Evolutionary conservation across 441 rosid genomes (phyloP), one percentile per base, ranked within the genome.

Genomic region (Viola pubescens): DNA sequence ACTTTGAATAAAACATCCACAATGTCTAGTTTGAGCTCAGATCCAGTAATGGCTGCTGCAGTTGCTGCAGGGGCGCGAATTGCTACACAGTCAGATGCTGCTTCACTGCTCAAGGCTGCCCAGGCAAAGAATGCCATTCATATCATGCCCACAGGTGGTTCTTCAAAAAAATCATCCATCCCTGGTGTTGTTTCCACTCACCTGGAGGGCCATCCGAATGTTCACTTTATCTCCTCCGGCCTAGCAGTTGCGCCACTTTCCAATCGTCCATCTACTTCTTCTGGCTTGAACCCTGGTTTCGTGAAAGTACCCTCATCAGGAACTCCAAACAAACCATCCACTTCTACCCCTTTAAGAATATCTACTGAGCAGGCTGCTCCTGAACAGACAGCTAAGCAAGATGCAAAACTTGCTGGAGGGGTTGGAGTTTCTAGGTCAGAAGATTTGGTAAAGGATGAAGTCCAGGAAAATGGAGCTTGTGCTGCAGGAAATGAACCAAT

Each of bases 31-130:
- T 66, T 67, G 46, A 69, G 72, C 64, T 63, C 80, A 6, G 89
- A 82, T 63, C 80, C 83, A 44, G 78, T 82, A 73, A 79, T 82
- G 67, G 97, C 97, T 62, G 79, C 88, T 69, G 89, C 96, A 52
- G 89, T 75, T 56, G 89, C 91, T 69, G 87, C 92, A 12, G 97
- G 96, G 39, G 94, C 94, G n/a, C 89, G 90, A 42, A 82, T 86
- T 73, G 82, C 78, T 69, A 73, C 86, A 61, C 79, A 78, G 38
- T 76, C 85, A 59, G 83, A 78, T 53, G 82, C 89, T 52, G 82
- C 80, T 44, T 71, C 83, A 12, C 72, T 84, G 73, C 76, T 85
- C 54, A 88, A 79, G 79, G 82, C 76, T 72, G 85, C 88, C 65
- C 89, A 83, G 66, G 84, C 81, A 42, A 89, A 84, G 65, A 86